These are phyloP conservation scores for Phytophthora foliorum DNA, from an alignment of 352 stramenopile species.

Conservation along the genomic window DNA sequence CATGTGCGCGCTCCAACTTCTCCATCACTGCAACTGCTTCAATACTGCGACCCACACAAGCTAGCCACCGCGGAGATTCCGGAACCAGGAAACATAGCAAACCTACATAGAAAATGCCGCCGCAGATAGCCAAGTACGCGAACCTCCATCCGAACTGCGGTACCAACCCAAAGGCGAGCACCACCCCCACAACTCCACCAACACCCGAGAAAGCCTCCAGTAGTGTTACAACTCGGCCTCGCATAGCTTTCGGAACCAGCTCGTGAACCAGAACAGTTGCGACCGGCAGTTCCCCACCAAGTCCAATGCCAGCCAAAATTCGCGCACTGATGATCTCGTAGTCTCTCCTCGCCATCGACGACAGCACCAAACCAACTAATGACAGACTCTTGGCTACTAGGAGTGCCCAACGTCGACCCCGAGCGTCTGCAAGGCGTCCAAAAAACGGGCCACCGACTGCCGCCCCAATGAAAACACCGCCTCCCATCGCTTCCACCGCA, in stretches of 20 bases:
- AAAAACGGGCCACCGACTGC: conserved; percentile 47
- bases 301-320: conserved; percentile 41
- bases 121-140: conserved; percentile 36
- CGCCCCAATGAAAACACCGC: conserved; percentile 35
- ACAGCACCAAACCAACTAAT: conserved; percentile 38
- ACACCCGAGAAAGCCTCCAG: conserved; percentile 52
- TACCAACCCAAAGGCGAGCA: conserved; percentile 39
- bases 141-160: conserved; percentile 45
- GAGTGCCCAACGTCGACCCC: conserved; percentile 42
- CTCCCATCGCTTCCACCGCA: conserved; percentile 42
- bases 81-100: conserved; percentile 36
- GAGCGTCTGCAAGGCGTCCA: conserved; percentile 43
- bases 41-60: conserved; percentile 33
- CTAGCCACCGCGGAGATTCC: conserved; percentile 60
- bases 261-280: conserved; percentile 50
- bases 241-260: conserved; percentile 39
- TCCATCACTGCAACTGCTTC: conserved; percentile 36
- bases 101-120: conserved; percentile 36
- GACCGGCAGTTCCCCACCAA: conserved; percentile 47
- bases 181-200: conserved; percentile 42
- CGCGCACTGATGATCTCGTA: conserved; percentile 44
- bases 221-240: conserved; percentile 42
- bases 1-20: conserved; percentile 24
- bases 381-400: conserved; percentile 43
- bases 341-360: conserved; percentile 24